These are phyloP conservation scores for Chytridium lagenaria DNA, from an alignment of 371 early-diverging fungal species.

Conservation along the genomic window DNA sequence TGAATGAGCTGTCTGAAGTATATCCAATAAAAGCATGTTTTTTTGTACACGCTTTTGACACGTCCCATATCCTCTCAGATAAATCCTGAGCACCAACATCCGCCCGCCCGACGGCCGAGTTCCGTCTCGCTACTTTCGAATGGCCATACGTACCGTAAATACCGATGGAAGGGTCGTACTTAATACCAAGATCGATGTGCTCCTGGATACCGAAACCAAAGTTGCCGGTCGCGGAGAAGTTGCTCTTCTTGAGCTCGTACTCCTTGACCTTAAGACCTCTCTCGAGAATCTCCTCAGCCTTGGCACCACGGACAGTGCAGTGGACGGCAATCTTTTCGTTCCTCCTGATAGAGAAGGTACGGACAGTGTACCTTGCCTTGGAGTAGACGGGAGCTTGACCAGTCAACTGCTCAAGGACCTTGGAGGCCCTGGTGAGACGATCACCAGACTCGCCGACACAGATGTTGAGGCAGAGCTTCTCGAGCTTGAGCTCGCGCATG, in stretches of 20 bases:
- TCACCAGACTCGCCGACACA: slow-evolving; percentile 99
- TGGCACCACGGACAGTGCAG: slow-evolving; percentile 98
- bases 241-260: slow-evolving; percentile 94
- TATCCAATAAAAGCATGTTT: too few relatives aligned
- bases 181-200: slow-evolving; percentile 99
- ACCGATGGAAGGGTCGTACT: slow-evolving; percentile 99
- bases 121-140: too few relatives aligned
- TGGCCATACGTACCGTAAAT: slow-evolving; percentile 89
- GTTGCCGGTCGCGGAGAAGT: slow-evolving; percentile 99
- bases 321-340: slow-evolving; percentile 99
- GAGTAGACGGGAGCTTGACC: slow-evolving; percentile 99
- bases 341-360: slow-evolving; percentile 99
- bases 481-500: slow-evolving; percentile 97
- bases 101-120: too few relatives aligned
- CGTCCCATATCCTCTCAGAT: too few relatives aligned
- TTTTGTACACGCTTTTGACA: too few relatives aligned
- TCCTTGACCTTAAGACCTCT: slow-evolving; percentile 99
- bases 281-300: slow-evolving; percentile 96
- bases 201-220: slow-evolving; percentile 99
- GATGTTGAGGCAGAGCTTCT: slow-evolving; percentile 99
- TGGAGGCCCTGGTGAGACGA: slow-evolving; percentile 99
- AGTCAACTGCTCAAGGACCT: slow-evolving; percentile 99
- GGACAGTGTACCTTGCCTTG: slow-evolving; percentile 99
- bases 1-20: too few relatives aligned
- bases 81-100: too few relatives aligned